Percentiles rank a stretch among this genome's conserved stretches.
Conservation (phyloP, 2,329 filamentous ascomycete species). For the Delphinella strobiligena region DNA sequence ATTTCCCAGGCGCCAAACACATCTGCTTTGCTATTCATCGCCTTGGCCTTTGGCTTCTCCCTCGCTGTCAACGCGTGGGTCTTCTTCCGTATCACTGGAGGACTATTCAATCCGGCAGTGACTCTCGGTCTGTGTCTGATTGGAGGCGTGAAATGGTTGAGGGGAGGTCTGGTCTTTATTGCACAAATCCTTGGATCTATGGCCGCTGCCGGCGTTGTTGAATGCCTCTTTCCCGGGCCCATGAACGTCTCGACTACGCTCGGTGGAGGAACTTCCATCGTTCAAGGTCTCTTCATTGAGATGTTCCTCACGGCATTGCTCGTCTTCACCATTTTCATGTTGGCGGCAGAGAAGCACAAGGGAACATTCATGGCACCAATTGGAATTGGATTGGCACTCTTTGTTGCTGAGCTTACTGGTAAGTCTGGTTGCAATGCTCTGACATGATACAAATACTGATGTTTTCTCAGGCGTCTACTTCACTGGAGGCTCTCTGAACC, state of each 20-base stretch:
- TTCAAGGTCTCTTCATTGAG: conserved; percentile 37
- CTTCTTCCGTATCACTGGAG: conserved; percentile 32
- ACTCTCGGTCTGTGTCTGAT: conserved; percentile 36
- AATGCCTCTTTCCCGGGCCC: conserved; percentile 31
- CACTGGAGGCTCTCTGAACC: conserved; percentile 25
- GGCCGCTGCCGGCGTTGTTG: conserved; percentile 32
- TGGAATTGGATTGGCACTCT: conserved; percentile 32
- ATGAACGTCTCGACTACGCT: conserved; percentile 34
- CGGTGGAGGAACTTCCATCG: conserved; percentile 28
- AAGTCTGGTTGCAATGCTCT: conserved; percentile 3
- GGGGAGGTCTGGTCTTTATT: conserved; percentile 30
- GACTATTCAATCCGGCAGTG: conserved; percentile 26
- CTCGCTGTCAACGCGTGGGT: conserved; percentile 33
- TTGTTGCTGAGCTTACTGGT: conserved; percentile 34
- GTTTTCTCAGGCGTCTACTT: conserved; percentile 29
- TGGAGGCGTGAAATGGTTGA: conserved; percentile 34
- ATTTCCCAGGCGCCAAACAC: conserved; percentile 22
- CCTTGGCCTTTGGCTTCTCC: conserved; percentile 30
- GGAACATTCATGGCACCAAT: conserved; percentile 28
- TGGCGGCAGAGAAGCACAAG: conserved; percentile 31
- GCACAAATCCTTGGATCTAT: conserved; percentile 35
- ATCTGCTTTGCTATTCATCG: conserved; percentile 25
- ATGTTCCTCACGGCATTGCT: conserved; percentile 39
- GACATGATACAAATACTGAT: background rate
- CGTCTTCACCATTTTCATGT: conserved; percentile 37